Evolutionary conservation across 176 grass and related monocot species (phyloP).

Genomic region (Raddia distichophylla): DNA sequence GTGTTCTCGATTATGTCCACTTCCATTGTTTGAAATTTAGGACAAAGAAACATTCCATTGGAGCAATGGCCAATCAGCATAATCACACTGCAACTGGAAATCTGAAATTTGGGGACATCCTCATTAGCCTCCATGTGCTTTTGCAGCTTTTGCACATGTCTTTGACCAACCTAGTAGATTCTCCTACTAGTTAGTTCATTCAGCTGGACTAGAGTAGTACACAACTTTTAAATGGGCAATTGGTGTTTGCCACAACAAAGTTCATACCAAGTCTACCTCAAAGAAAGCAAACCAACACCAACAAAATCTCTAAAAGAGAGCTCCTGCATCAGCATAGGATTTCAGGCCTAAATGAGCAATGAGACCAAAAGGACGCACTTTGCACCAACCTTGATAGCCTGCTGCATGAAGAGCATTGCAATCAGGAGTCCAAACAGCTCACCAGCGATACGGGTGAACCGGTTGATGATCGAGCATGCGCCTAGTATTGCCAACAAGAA

Average conservation of each 20-base stretch:
- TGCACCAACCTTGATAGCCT: conserved; percentile 86
- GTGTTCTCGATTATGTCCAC: not conserved
- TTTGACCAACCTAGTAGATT: conserved; percentile 33
- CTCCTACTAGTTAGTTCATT: conserved; percentile 21
- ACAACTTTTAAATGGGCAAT: not conserved
- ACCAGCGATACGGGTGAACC: conserved; percentile 90
- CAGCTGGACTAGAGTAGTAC: conserved; percentile 24
- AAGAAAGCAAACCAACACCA: conserved; percentile 3
- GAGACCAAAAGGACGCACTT: not conserved
- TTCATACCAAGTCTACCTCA: conserved; percentile 24
- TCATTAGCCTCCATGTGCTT: conserved; percentile 44
- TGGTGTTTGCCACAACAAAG: not conserved
- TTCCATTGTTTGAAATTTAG: not conserved
- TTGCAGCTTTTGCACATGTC: conserved; percentile 44
- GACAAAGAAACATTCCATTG: conserved; percentile 10
- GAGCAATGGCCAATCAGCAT: conserved; percentile 24
- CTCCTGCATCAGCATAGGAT: conserved; percentile 13
- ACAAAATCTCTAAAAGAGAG: not conserved
- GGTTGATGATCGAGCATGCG: conserved; percentile 87
- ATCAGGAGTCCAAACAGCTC: conserved; percentile 99
- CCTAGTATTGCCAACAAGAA: conserved; percentile 81
- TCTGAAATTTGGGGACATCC: conserved; percentile 9
- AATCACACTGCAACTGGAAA: not conserved
- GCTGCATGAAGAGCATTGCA: conserved; percentile 99
- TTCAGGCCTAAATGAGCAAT: conserved; percentile 27